These are phyloP conservation scores for Cordyceps farinosa DNA, from an alignment of 2,329 filamentous ascomycete species.

Conservation along the genomic window DNA sequence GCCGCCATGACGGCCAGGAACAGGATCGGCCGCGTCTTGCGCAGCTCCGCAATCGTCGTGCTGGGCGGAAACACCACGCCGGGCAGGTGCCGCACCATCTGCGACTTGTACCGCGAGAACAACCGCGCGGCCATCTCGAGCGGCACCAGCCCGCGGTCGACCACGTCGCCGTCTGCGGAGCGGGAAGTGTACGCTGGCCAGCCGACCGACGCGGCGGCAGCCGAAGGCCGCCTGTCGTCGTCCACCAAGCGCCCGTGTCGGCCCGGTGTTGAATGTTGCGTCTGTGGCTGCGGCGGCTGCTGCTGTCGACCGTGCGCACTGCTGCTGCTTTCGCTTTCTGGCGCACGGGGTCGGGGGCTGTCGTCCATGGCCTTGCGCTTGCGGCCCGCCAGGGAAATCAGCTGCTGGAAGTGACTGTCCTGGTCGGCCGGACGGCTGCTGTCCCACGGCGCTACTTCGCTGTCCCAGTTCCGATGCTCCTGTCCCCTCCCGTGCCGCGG, in stretches of 20 bases:
- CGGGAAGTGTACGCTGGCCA: slow-evolving; percentile 24
- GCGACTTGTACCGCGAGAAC: slow-evolving; percentile 55
- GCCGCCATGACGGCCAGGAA: slow-evolving; percentile 70
- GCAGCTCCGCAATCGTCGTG: slow-evolving; percentile 53
- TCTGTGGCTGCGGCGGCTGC: slow-evolving; percentile 3
- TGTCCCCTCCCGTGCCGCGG: neutral
- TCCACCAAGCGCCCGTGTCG: neutral
- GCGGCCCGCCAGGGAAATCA: slow-evolving; percentile 23
- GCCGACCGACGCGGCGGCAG: slow-evolving; percentile 15
- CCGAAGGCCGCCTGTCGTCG: slow-evolving; percentile 13
- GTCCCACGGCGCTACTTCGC: slow-evolving; percentile 7
- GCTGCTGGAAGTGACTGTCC: slow-evolving; percentile 16
- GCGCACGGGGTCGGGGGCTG: neutral
- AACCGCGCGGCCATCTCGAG: slow-evolving; percentile 52
- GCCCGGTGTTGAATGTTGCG: neutral
- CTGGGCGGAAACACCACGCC: slow-evolving; percentile 56
- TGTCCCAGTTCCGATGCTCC: slow-evolving; percentile 11
- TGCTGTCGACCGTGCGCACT: neutral
- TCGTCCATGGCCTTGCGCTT: slow-evolving; percentile 29
- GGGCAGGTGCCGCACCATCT: slow-evolving; percentile 60
- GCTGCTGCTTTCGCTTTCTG: slow-evolving; percentile 4
- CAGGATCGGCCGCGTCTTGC: slow-evolving; percentile 58
- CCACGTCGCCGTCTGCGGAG: slow-evolving; percentile 42
- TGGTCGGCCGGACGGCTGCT: neutral
- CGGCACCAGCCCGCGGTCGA: slow-evolving; percentile 58